Evolutionary conservation across 441 rosid genomes (phyloP), one percentile per base, ranked within the genome.

Genomic region (Adansonia madagascariensis): DNA sequence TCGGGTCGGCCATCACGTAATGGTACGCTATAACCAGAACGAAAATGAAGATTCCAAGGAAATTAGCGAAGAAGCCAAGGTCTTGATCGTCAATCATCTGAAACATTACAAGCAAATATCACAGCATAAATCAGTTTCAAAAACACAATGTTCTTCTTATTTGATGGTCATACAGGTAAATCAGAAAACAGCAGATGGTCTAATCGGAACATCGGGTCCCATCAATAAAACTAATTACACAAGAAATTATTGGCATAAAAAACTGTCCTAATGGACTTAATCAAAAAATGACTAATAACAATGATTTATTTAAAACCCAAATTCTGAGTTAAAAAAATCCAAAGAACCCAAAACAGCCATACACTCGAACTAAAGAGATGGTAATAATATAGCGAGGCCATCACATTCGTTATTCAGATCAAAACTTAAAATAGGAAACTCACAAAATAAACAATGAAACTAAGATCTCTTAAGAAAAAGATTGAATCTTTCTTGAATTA

Each of bases 61-160:
- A 87, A 80, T 88, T 94, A 86, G 91, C 90, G 44, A 89, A 83
- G 80, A 92, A 91, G 15, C 97, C 95, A 73, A 92, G 82, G 68
- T 85, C 92, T 76, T 86, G 94, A 86, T 95, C 97, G 64, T 89
- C 92, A 31, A 94, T 79, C 99, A 94, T 91, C 98, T 91, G 95
- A 73, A 77, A 53, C 62, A 47, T 41, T 53, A 69, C 17, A 57
- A 47, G 27, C 56, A 77, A 74, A 6, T 17, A 61, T 17, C 74
- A n/a, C 12, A 66, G 31, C 59, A 50, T 1, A 66, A 49, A 77
- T 66, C 59, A 73, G 64, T 39, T 24, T 15, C 44, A 50, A 20
- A 24, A 70, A 27, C 74, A 70, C 15, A 50, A 27, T 27, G 15
- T 8, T 50, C 12, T 50, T 49, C 61, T 15, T 50, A 15, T 52